Percentiles rank a stretch among this genome's conserved stretches.
These are phyloP conservation scores for Calonectria crousiana DNA, from an alignment of 2,329 filamentous ascomycete genomes.

Conservation along the genomic window DNA sequence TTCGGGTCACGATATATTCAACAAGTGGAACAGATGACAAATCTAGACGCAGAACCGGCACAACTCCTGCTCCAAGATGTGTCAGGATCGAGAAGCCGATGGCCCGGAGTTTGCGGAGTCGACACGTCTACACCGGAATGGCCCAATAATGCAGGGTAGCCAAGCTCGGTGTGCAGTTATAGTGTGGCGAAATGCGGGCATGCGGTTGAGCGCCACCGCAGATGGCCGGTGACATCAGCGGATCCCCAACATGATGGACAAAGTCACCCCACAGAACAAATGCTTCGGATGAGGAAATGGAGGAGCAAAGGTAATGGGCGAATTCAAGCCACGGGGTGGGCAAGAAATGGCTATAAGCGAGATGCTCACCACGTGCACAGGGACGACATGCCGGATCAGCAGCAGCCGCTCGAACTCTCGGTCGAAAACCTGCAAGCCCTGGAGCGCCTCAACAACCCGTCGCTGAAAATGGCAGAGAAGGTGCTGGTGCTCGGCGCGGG, in stretches of 20 bases:
- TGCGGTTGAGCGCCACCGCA: conserved; percentile 31
- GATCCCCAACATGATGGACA: conserved; percentile 32
- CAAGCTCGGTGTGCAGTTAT: neutral
- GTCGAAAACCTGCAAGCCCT: conserved; percentile 41
- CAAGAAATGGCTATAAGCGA: conserved; percentile 24
- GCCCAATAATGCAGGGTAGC: neutral
- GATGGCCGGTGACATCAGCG: conserved; percentile 32
- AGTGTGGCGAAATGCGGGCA: conserved; percentile 9
- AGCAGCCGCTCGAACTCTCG: conserved; percentile 42
- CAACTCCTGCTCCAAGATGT: neutral
- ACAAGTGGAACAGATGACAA: conserved; percentile 10
- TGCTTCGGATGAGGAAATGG: conserved; percentile 8
- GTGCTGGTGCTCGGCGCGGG: conserved; percentile 75
- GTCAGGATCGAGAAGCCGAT: neutral
- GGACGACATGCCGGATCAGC: conserved; percentile 28
- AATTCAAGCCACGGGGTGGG: neutral
- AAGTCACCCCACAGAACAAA: neutral
- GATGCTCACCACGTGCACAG: conserved; percentile 7
- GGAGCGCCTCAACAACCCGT: conserved; percentile 39
- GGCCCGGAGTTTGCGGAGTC: conserved; percentile 21
- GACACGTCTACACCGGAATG: neutral
- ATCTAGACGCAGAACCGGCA: neutral
- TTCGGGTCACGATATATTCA: neutral
- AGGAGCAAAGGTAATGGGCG: conserved; percentile 1
- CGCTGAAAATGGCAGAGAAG: conserved; percentile 40